These are phyloP conservation scores for Tirmania nivea DNA, from an alignment of 495 filamentous ascomycete species.

Conservation along the genomic window DNA sequence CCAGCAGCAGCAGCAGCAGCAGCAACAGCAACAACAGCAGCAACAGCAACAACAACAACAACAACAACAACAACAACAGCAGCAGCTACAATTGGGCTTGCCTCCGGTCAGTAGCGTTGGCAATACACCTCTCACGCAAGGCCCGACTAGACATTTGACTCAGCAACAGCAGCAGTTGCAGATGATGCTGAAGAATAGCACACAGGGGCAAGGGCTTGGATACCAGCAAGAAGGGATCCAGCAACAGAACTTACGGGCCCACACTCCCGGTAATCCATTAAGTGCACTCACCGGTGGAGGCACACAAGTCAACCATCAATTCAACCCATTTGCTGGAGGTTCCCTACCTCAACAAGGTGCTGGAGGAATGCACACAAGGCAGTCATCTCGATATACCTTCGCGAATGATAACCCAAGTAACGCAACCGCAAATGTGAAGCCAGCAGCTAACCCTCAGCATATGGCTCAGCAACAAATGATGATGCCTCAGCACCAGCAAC, in stretches of 20 bases:
- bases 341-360: slow-evolving; percentile 45
- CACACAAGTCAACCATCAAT: slow-evolving; percentile 19
- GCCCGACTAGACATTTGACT: not conserved
- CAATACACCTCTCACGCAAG: not conserved
- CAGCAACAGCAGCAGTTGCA: not conserved
- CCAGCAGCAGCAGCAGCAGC: slow-evolving; percentile 2
- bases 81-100: not conserved
- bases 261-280: not conserved
- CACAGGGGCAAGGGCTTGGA: not conserved
- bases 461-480: slow-evolving; percentile 76
- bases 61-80: slow-evolving; percentile 3
- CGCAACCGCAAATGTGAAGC: slow-evolving; percentile 46
- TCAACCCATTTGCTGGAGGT: not conserved
- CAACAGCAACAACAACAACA: slow-evolving; percentile 12
- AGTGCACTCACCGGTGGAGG: slow-evolving; percentile 19
- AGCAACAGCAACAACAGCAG: slow-evolving; percentile 9
- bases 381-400: slow-evolving; percentile 76
- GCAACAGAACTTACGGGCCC: slow-evolving; percentile 26
- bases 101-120: too few relatives aligned
- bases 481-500: slow-evolving; percentile 50
- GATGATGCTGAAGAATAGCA: not conserved
- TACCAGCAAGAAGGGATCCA: slow-evolving; percentile 21
- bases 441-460: slow-evolving; percentile 59
- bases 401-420: slow-evolving; percentile 44
- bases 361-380: slow-evolving; percentile 37